These are phyloP conservation scores for Musa troglodytarum DNA, from an alignment of 176 grass and related monocot species.

Conservation along the genomic window DNA sequence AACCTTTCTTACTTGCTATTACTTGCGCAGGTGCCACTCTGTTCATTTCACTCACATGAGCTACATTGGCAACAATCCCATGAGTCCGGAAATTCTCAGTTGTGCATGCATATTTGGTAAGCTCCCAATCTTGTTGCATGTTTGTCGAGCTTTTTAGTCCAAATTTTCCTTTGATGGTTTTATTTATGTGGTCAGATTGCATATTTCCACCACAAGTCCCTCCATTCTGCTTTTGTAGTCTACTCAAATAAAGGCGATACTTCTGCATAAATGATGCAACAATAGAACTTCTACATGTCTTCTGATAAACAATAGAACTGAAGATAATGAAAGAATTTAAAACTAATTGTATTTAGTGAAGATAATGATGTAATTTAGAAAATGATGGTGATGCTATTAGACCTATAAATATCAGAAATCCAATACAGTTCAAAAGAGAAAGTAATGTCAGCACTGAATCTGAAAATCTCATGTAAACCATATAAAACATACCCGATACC, in stretches of 20 bases:
- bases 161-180: not conserved
- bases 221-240: slow-evolving; percentile 22
- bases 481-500: not conserved
- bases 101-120: not conserved
- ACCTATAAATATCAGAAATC: not conserved
- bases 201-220: slow-evolving; percentile 5
- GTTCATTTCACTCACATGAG: not conserved
- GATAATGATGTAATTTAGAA: not conserved
- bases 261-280: slow-evolving; percentile 12
- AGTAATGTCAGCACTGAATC: no score
- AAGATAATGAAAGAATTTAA: not conserved
- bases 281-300: not conserved
- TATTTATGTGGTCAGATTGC: not conserved
- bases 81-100: not conserved
- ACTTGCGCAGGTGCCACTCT: not conserved
- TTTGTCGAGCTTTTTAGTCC: not conserved
- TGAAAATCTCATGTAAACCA: not conserved
- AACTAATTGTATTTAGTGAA: not conserved
- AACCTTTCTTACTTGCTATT: not conserved
- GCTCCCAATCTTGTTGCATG: not conserved
- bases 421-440: no score
- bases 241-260: slow-evolving; percentile 24
- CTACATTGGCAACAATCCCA: not conserved
- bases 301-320: not conserved
- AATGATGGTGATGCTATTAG: not conserved